phyloP scores from a whole-genome alignment of 768 basidiomycete genomes.

The Postia placenta region DNA sequence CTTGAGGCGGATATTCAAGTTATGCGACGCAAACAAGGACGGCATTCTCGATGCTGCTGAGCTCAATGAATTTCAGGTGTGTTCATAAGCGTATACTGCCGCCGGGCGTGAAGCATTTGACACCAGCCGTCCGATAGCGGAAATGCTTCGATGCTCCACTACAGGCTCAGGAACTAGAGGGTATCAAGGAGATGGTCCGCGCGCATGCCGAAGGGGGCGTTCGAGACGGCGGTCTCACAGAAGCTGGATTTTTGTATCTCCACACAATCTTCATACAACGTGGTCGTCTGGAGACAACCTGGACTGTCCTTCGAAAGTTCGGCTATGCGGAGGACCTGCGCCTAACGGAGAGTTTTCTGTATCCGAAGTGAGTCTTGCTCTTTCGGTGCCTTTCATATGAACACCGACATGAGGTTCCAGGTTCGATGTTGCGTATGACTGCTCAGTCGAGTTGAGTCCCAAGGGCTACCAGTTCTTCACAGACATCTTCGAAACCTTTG shows the following conservation, averaged over 20 bases:
- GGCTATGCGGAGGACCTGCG: constrained; percentile 95
- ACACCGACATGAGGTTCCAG: constrained; percentile 33
- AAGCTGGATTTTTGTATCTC: constrained; percentile 88
- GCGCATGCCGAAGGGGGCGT: constrained; percentile 73
- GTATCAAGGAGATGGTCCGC: constrained; percentile 90
- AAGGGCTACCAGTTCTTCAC: constrained; percentile 96
- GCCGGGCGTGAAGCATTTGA: no score
- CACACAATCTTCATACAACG: constrained; percentile 97
- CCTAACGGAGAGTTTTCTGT: constrained; percentile 80
- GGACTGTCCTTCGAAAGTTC: constrained; percentile 92
- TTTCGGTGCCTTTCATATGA: background rate
- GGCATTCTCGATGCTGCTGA: constrained; percentile 85
- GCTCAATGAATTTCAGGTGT: constrained; percentile 94
- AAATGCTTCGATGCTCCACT: constrained; percentile 95
- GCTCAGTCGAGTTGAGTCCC: constrained; percentile 93
- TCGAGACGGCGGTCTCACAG: constrained; percentile 76
- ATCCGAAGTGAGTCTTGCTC: constrained; percentile 63
- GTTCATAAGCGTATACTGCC: no score
- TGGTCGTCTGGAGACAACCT: constrained; percentile 93
- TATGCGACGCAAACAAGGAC: constrained; percentile 94
- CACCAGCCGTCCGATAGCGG: constrained; percentile 56
- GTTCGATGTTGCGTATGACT: constrained; percentile 90
- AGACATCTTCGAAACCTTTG: constrained; percentile 91
- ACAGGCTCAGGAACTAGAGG: constrained; percentile 89
- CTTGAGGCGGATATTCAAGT: constrained; percentile 88